A percentile compares a stretch with the other conserved stretches of the same genome.
Evolutionary conservation across 352 stramenopile genomes (phyloP).

Genomic region (Phytophthora sp.): DNA sequence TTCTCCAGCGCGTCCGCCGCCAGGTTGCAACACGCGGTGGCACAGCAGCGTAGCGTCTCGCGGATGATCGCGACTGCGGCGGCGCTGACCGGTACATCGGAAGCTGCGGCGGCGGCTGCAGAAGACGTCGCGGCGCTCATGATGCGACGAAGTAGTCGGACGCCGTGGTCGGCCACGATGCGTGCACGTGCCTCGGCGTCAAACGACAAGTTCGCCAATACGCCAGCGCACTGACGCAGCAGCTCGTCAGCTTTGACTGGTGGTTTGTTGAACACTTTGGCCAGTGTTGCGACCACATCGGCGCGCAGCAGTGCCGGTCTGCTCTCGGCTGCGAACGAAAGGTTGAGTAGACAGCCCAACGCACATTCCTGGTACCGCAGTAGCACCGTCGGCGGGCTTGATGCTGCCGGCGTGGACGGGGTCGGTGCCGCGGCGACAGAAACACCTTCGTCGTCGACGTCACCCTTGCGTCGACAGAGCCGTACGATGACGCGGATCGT

Average conservation of each 20-base stretch:
- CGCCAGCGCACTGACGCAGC: constrained; percentile 65
- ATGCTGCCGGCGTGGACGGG: constrained; percentile 28
- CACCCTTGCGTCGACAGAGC: constrained; percentile 63
- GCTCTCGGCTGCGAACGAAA: constrained; percentile 77
- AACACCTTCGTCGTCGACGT: constrained; percentile 62
- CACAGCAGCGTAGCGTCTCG: constrained; percentile 73
- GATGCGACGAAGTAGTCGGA: constrained; percentile 71
- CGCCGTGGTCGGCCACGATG: constrained; percentile 71
- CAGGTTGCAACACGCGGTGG: constrained; percentile 80
- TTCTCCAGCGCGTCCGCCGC: constrained; percentile 72
- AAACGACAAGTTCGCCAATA: constrained; percentile 81
- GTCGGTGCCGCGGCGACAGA: constrained; percentile 36
- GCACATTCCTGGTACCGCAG: constrained; percentile 74
- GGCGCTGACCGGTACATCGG: constrained; percentile 27
- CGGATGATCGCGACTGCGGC: constrained; percentile 43
- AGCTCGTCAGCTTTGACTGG: constrained; percentile 69
- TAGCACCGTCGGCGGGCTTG: constrained; percentile 44
- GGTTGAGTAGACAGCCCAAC: constrained; percentile 76
- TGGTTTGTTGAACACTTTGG: constrained; percentile 69
- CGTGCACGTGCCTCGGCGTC: constrained; percentile 58
- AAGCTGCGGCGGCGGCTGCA: constrained; percentile 20
- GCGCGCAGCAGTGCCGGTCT: constrained; percentile 66
- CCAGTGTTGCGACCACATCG: constrained; percentile 66
- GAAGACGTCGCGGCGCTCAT: constrained; percentile 50
- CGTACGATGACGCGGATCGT: constrained; percentile 74